Evolutionary conservation across 2,329 filamentous ascomycete species (phyloP), one percentile per base, ranked within the genome.

Genomic region (Alternaria alternata): DNA sequence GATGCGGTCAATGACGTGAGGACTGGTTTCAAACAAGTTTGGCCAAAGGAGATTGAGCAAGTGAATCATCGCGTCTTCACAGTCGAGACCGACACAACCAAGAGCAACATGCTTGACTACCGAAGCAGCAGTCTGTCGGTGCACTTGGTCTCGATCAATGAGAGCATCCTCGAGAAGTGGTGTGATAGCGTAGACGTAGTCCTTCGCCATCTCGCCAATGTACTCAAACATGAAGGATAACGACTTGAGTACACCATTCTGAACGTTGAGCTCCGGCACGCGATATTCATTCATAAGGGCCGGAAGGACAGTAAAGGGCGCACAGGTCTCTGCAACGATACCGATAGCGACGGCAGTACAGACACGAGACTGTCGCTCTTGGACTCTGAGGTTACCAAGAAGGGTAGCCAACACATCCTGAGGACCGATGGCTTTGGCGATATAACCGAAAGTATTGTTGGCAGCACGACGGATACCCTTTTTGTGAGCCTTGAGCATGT

Each of bases 361-460:
- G 73, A 99, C 95, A 81, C 95, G 93, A 34, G 93, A 97, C 81
- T 99, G 95, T 79, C 95, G 93, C 79, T 99, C 95, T 79, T 98
- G 94, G 1, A 99, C 95, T 63, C 96, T 89, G 41, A 99, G 85
- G 77, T 99, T 99, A 86, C 97, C 97, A 64, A 99, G 88, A 16
- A 99, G 85, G 0, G 95, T 98, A 4, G 95, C 94, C 59, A 99
- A 84, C 26, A 99, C 95, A 82, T 99, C 95, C 80, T 98, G 94
- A 12, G 95, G 95, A 68, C 95, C 95, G 72, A 99, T 99, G 61
- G 95, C 95, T 82, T 99, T 99, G 77, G 95, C 95, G 74, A 99
- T 99, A 86, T 97, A 99, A 78, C 95, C 95, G 73, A 99, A 99
- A 0, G 95, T 99, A 84, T 99, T 99, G 87, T 99, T 99, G 71